Evolutionary conservation across 257 asterid genomes (phyloP).

Genomic region (Echium plantagineum): DNA sequence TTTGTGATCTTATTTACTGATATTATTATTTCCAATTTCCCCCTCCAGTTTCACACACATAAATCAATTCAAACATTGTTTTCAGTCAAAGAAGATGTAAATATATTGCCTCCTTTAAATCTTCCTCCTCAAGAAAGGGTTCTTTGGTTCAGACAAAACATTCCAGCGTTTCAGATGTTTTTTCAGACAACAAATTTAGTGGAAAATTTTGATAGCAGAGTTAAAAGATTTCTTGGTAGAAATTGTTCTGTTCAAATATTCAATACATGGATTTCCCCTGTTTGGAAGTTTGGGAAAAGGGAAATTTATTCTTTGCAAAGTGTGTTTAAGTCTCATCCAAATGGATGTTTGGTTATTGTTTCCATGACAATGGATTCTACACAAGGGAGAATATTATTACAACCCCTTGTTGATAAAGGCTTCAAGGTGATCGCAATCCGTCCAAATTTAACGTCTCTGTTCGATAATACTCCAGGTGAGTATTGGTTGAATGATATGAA

Average conservation of each 20-base stretch:
- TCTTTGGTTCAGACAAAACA: slow-evolving; percentile 10
- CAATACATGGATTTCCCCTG: slow-evolving; percentile 23
- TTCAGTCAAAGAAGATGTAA: slow-evolving; percentile 5
- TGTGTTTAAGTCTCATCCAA: slow-evolving; percentile 41
- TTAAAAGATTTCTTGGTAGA: slow-evolving; percentile 1
- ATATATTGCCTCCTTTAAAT: slow-evolving; percentile 6
- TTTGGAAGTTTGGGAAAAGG: slow-evolving; percentile 22
- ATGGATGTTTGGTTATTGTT: slow-evolving; percentile 39
- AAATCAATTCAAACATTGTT: not conserved
- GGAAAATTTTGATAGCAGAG: slow-evolving; percentile 7
- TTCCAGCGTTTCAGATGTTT: slow-evolving; percentile 3
- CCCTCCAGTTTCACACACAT: slow-evolving; percentile 4
- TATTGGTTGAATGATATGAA: slow-evolving; percentile 41
- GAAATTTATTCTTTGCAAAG: slow-evolving; percentile 41
- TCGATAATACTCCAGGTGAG: slow-evolving; percentile 41
- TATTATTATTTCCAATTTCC: slow-evolving; percentile 1
- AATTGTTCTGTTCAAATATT: slow-evolving; percentile 16
- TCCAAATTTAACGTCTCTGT: slow-evolving; percentile 28
- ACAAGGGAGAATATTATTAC: slow-evolving; percentile 20
- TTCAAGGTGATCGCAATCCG: slow-evolving; percentile 25
- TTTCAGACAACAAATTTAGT: slow-evolving; percentile 6
- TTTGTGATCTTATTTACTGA: slow-evolving; percentile 5
- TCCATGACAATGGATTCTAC: slow-evolving; percentile 46
- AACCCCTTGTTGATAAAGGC: slow-evolving; percentile 36
- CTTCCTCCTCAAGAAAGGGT: slow-evolving; percentile 11